Evolutionary conservation across 2,329 filamentous ascomycete species (phyloP).

Genomic region (Aspergillus sp.): DNA sequence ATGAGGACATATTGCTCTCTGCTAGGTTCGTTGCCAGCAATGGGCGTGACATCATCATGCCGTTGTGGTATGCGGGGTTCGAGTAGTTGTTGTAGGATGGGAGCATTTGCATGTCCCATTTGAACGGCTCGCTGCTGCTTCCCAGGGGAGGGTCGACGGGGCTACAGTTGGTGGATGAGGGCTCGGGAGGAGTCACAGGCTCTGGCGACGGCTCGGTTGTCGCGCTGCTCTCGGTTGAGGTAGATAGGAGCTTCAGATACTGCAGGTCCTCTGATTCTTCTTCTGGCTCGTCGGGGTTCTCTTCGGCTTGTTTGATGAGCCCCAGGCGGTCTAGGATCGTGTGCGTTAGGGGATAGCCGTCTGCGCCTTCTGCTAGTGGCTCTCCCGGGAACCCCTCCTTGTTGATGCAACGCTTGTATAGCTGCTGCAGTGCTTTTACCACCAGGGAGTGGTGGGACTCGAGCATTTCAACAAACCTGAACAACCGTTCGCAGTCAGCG

Average conservation of each 20-base stretch:
- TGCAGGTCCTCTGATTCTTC: slow-evolving; percentile 30
- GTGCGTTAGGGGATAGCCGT: slow-evolving; percentile 36
- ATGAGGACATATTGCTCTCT: slow-evolving; percentile 6
- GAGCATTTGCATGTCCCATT: slow-evolving; percentile 19
- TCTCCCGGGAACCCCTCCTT: slow-evolving; percentile 38
- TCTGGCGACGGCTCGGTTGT: slow-evolving; percentile 33
- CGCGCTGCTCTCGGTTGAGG: slow-evolving; percentile 29
- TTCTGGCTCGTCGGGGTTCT: slow-evolving; percentile 27
- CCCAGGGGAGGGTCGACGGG: slow-evolving; percentile 13
- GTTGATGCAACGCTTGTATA: slow-evolving; percentile 35
- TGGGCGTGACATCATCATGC: slow-evolving; percentile 14
- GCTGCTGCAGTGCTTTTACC: slow-evolving; percentile 34
- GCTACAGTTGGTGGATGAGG: slow-evolving; percentile 17
- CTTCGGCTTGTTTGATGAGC: slow-evolving; percentile 37
- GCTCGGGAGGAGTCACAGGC: slow-evolving; percentile 26
- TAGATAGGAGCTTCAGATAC: slow-evolving; percentile 29
- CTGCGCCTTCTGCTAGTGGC: slow-evolving; percentile 30
- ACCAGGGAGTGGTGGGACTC: slow-evolving; percentile 37
- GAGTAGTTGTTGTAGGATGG: slow-evolving; percentile 14
- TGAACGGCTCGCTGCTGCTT: slow-evolving; percentile 10
- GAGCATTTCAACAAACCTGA: slow-evolving; percentile 39
- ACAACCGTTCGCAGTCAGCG: not conserved
- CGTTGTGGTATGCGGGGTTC: slow-evolving; percentile 12
- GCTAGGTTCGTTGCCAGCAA: slow-evolving; percentile 11
- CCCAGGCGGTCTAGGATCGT: slow-evolving; percentile 36